These are phyloP conservation scores for Aspergillus sp. DNA, from an alignment of 2,329 filamentous ascomycete species.

Conservation along the genomic window DNA sequence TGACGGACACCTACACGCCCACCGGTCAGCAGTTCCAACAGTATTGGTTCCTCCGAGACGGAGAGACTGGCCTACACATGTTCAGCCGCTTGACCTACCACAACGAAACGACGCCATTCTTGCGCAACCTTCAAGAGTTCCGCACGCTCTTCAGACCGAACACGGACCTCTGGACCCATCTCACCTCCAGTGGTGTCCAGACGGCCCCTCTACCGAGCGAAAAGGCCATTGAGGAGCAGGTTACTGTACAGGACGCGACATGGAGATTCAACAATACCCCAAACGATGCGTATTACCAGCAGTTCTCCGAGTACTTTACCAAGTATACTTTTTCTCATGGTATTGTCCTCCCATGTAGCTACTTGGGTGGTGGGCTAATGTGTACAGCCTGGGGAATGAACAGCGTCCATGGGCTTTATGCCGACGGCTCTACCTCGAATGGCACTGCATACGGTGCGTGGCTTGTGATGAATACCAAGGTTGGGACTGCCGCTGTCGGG, in stretches of 20 bases:
- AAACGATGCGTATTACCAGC: constrained; percentile 46
- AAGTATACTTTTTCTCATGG: constrained; percentile 55
- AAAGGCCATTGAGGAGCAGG: constrained; percentile 27
- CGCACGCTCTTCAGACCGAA: constrained; percentile 54
- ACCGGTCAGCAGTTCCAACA: constrained; percentile 54
- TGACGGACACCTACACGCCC: constrained; percentile 49
- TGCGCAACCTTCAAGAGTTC: constrained; percentile 53
- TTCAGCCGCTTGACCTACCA: constrained; percentile 53
- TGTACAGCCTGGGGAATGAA: constrained; percentile 45
- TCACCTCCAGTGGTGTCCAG: constrained; percentile 48
- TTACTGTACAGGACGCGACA: constrained; percentile 54
- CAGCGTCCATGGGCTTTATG: constrained; percentile 47
- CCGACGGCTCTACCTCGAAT: constrained; percentile 42
- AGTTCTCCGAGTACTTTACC: constrained; percentile 54
- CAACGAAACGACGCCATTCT: constrained; percentile 47
- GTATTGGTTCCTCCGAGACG: constrained; percentile 56
- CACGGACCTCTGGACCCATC: constrained; percentile 52
- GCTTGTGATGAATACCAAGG: constrained; percentile 56
- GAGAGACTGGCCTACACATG: constrained; percentile 53
- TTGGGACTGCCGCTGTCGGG: constrained; percentile 39
- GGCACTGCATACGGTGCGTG: constrained; percentile 50
- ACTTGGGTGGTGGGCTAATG: neutral
- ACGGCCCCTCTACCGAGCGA: constrained; percentile 44
- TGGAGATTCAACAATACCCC: constrained; percentile 51
- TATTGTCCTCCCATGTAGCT: constrained; percentile 1